Evolutionary conservation across 2,329 filamentous ascomycete genomes (phyloP).

Genomic region (Plectosphaerella cucumerina): DNA sequence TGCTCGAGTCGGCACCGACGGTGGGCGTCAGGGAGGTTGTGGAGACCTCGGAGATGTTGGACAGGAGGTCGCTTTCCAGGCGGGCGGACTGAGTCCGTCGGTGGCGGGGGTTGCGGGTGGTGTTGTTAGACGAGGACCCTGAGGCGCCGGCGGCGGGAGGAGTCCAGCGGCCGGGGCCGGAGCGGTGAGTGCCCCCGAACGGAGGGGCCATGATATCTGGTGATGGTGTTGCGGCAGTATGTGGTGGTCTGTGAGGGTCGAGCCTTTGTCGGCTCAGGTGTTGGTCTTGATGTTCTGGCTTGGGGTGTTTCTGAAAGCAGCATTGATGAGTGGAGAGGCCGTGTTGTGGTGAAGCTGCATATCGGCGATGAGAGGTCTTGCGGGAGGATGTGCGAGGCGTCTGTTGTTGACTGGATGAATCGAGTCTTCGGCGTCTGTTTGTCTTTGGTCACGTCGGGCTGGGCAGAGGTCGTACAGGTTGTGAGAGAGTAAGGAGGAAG

Average conservation of each 20-base stretch:
- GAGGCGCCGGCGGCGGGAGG: no score
- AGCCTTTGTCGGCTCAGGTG: neutral
- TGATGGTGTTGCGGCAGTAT: neutral
- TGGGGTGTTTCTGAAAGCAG: neutral
- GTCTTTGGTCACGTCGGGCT: neutral
- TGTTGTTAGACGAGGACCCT: neutral
- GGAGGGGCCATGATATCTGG: slow-evolving; percentile 1
- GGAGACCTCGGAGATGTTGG: slow-evolving; percentile 12
- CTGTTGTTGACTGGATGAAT: neutral
- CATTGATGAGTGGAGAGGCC: neutral
- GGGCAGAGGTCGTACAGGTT: neutral
- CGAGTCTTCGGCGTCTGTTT: neutral
- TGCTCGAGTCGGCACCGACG: slow-evolving; percentile 6
- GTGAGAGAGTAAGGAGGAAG: neutral
- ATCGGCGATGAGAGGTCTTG: neutral
- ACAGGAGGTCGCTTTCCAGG: neutral
- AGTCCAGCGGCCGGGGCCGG: neutral
- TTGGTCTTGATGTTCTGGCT: neutral
- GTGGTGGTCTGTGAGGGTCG: neutral
- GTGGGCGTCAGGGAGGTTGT: slow-evolving; percentile 7
- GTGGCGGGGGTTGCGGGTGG: neutral
- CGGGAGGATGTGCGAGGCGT: neutral
- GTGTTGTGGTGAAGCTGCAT: neutral
- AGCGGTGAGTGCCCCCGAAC: neutral
- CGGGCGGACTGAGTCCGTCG: neutral